phyloP scores from a whole-genome alignment of 2,329 filamentous ascomycete genomes.

The Fusarium sp. region DNA sequence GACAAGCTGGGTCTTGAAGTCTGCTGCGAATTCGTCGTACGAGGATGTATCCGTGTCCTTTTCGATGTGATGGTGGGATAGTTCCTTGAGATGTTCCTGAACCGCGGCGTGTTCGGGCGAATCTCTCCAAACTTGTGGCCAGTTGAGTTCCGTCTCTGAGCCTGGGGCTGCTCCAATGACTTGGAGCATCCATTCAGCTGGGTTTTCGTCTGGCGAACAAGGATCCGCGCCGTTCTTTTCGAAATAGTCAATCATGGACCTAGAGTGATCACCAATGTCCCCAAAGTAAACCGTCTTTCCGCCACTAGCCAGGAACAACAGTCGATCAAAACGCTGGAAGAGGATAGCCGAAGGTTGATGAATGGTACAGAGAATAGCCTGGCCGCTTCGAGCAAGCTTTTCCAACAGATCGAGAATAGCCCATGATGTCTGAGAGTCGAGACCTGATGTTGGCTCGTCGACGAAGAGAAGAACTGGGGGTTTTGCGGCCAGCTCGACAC shows the following conservation, averaged over 20 bases:
- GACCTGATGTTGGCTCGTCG: conserved; percentile 68
- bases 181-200: conserved; percentile 76
- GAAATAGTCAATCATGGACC: conserved; percentile 69
- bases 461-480: conserved; percentile 68
- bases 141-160: conserved; percentile 57
- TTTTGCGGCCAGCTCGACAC: conserved; percentile 65
- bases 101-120: conserved; percentile 48
- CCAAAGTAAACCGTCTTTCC: conserved; percentile 76
- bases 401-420: conserved; percentile 69
- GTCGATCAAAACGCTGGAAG: conserved; percentile 65
- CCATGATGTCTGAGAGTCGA: conserved; percentile 71
- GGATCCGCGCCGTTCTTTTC: conserved; percentile 68
- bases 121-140: conserved; percentile 52
- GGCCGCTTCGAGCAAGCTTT: conserved; percentile 65
- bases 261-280: conserved; percentile 68
- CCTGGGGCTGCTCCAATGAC: conserved; percentile 59
- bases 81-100: conserved; percentile 49
- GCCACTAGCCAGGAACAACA: conserved; percentile 70
- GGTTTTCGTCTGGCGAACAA: conserved; percentile 68
- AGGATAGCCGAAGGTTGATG: conserved; percentile 63
- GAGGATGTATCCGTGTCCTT: conserved; percentile 16
- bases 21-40: conserved; percentile 50
- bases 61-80: conserved; percentile 12
- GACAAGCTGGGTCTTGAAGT: conserved; percentile 46
- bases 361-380: conserved; percentile 64